Evolutionary conservation across 129 eudicot species (phyloP), one percentile per base, ranked within the genome.

Genomic region (Mikania micrantha): DNA sequence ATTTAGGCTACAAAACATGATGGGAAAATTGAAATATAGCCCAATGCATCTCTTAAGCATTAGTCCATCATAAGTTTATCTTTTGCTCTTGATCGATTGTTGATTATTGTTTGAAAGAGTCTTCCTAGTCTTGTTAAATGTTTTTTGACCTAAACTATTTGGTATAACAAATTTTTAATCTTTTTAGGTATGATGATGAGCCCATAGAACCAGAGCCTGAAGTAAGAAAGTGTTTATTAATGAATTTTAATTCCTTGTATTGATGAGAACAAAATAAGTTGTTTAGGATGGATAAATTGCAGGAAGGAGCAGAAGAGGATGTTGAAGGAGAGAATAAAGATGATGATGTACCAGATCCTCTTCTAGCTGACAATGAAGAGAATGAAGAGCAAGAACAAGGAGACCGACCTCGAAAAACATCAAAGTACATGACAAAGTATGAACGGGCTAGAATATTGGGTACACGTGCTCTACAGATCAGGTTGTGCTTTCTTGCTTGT

Each of bases 371-470:
- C 2, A 81, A 78, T 38, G 96, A 92, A 6, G 96, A 88, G 11
- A 83, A 67, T 17, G 73, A 70, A 61, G 96, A 77, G 45, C 70
- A 72, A 64, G 96, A 63, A 34, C 66, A 80, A 27, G 95, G 77
- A 50, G 77, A 4, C 34, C 4, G 34, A 70, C 49, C 85, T 20
- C 0, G 90, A 82, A 45, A 79, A 85, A 31, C 84, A 88, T 95
- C 1, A 92, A 92, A 35, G 44, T 88, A 83, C 72, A 92, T 92
- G 98, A 92, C 98, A 0, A 92, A 92, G 48, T 92, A 88, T 61
- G 98, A 92, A 78, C 77, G 98, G 28, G 98, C 98, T 8, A 88
- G 98, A 66, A 92, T 92, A 13, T 63, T 92, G 81, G 98, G 98
- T 52, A 92, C 98, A 2, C 91, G 98, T 20, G 98, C 98, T 3